Conservation (phyloP, 1,284 basidiomycete species). For the Heterobasidion irregulare region DNA sequence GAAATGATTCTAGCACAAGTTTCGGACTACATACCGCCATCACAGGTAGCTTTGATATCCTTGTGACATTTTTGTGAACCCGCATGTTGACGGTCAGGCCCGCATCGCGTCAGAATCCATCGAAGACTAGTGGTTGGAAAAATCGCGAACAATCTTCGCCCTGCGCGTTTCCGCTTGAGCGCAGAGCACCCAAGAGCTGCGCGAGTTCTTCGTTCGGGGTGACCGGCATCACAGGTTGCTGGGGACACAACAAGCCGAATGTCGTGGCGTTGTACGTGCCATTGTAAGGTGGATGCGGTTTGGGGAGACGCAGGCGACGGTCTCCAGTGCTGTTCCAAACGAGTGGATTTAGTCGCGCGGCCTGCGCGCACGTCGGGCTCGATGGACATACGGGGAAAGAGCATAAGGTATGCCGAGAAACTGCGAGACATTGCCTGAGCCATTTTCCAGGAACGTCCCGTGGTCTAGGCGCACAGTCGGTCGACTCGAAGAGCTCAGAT, state of each 20-base stretch:
- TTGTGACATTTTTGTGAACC: too few relatives aligned
- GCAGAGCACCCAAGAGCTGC: conserved; percentile 22
- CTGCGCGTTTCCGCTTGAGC: conserved; percentile 22
- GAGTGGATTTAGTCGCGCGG: background rate
- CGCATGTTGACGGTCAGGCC: too few relatives aligned
- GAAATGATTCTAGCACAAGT: too few relatives aligned
- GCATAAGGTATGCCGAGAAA: conserved; percentile 32
- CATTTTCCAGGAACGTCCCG: conserved; percentile 17
- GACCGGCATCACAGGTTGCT: conserved; percentile 25
- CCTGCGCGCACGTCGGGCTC: background rate
- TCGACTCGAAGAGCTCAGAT: too few relatives aligned
- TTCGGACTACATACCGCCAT: too few relatives aligned
- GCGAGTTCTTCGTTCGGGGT: too few relatives aligned
- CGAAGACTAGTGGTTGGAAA: background rate
- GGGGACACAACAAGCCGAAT: conserved; percentile 41
- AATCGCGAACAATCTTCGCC: conserved; percentile 9
- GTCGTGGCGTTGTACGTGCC: conserved; percentile 27
- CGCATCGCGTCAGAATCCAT: too few relatives aligned
- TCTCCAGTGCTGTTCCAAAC: conserved; percentile 10
- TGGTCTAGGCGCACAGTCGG: conserved; percentile 19
- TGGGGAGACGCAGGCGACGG: conserved; percentile 36
- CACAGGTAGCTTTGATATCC: too few relatives aligned
- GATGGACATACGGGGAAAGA: conserved; percentile 23
- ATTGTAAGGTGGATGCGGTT: conserved; percentile 30
- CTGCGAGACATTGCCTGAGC: conserved; percentile 12